Conservation (phyloP, 371 early-diverging fungal genomes). For the Mucor plumbeus region DNA sequence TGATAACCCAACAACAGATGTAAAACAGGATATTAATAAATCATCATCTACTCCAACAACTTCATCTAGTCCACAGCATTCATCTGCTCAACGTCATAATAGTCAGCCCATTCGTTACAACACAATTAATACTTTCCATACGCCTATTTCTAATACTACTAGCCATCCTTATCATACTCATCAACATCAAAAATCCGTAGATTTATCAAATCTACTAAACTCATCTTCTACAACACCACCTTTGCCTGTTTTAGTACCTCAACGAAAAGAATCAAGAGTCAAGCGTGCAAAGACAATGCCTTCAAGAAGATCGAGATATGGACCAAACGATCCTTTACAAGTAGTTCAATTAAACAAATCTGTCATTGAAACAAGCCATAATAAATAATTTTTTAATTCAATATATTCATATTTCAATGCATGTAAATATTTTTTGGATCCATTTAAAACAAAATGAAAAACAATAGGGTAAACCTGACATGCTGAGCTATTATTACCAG, state of each 20-base stretch:
- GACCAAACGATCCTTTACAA: constrained; percentile 35
- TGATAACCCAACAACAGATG: background rate
- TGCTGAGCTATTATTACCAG: background rate
- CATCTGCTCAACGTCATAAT: constrained; percentile 7
- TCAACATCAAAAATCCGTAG: constrained; percentile 4
- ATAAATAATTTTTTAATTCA: constrained; percentile 15
- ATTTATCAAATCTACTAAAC: background rate
- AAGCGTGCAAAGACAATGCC: constrained; percentile 38
- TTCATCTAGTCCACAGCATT: background rate
- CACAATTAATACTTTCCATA: constrained; percentile 8
- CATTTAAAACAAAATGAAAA: background rate
- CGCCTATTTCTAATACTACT: background rate
- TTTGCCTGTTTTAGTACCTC: constrained; percentile 1
- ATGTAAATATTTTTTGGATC: background rate
- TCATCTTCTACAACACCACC: constrained; percentile 9
- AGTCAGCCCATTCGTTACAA: constrained; percentile 6
- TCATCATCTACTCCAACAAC: constrained; percentile 4
- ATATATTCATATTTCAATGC: background rate
- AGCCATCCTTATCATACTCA: constrained; percentile 8
- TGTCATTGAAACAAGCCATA: constrained; percentile 19
- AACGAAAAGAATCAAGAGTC: constrained; percentile 17
- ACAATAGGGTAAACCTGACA: background rate
- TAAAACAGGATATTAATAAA: background rate
- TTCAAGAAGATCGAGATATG: constrained; percentile 34
- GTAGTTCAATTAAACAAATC: constrained; percentile 39